A percentile compares a stretch with the other conserved stretches of the same genome.
Conservation (phyloP, 2,329 filamentous ascomycete species). For the Penicillium sp. region DNA sequence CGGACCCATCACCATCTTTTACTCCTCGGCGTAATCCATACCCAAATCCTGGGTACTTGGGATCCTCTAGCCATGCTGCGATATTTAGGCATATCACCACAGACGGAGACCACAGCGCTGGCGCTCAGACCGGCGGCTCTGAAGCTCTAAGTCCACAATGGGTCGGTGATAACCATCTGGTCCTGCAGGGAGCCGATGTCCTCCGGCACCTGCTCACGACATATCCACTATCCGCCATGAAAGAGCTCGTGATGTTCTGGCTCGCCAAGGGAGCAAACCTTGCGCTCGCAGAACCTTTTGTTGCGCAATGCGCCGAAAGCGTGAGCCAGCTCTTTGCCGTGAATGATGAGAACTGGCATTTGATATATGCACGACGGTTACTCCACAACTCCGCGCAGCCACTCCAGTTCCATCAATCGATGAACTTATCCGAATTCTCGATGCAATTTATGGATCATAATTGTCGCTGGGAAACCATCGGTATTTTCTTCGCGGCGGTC, state of each 20-base stretch:
- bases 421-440: constrained; percentile 18
- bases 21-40: constrained; percentile 25
- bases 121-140: constrained; percentile 1
- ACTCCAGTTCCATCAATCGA: constrained; percentile 12
- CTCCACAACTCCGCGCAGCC: constrained; percentile 23
- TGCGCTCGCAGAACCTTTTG: constrained; percentile 26
- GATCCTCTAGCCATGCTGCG: constrained; percentile 29
- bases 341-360: constrained; percentile 24
- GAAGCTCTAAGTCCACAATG: constrained; percentile 12
- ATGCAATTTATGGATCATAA: constrained; percentile 28
- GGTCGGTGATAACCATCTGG: constrained; percentile 23
- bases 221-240: constrained; percentile 24
- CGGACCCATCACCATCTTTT: constrained; percentile 21
- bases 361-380: constrained; percentile 23
- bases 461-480: constrained; percentile 41
- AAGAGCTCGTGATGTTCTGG: constrained; percentile 26
- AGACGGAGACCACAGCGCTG: constrained; percentile 12
- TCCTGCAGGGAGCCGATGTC: constrained; percentile 27
- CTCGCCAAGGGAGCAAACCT: constrained; percentile 26
- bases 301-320: constrained; percentile 22
- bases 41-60: constrained; percentile 30
- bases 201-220: constrained; percentile 21
- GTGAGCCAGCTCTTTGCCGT: constrained; percentile 23
- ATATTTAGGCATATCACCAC: constrained; percentile 31
- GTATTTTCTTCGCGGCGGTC: constrained; percentile 39